Percentiles rank a stretch among this genome's conserved stretches.
Conservation (phyloP, 1,284 basidiomycete species). For the Phaffia rhodozyma region DNA sequence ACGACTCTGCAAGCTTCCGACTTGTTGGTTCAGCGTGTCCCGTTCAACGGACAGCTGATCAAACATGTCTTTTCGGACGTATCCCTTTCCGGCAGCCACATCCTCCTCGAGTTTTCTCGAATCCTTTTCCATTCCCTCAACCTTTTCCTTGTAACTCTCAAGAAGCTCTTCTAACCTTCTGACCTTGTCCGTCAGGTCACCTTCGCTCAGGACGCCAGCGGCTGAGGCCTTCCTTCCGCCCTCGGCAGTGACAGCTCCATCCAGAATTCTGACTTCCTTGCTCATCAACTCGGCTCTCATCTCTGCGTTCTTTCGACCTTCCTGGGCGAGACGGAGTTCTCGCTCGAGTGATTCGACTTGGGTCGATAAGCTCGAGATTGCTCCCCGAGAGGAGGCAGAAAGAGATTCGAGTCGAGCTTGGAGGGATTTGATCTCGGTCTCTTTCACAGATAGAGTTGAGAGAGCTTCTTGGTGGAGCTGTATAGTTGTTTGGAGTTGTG, state of each 20-base stretch:
- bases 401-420: conserved; percentile 25
- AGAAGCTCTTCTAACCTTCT: conserved; percentile 3
- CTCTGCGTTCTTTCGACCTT: conserved; percentile 30
- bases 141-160: conserved; percentile 13
- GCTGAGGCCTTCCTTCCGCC: conserved; percentile 16
- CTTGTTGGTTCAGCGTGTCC: conserved; percentile 4
- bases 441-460: conserved; percentile 30
- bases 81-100: conserved; percentile 5
- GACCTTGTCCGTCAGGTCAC: neutral
- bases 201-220: neutral
- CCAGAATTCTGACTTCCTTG: conserved; percentile 22
- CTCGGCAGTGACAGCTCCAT: conserved; percentile 15
- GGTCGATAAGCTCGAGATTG: conserved; percentile 23
- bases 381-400: conserved; percentile 21
- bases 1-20: conserved; percentile 12
- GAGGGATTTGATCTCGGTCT: conserved; percentile 24
- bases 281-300: conserved; percentile 26
- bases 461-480: neutral
- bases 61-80: neutral
- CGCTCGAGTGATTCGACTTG: conserved; percentile 26
- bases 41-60: conserved; percentile 1
- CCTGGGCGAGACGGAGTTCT: conserved; percentile 31
- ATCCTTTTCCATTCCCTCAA: conserved; percentile 13
- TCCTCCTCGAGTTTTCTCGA: conserved; percentile 4
- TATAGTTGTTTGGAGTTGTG: conserved; percentile 2